Evolutionary conservation across 192 early-diverging fungal species (phyloP).

Genomic region (Haplosporangium gracile): DNA sequence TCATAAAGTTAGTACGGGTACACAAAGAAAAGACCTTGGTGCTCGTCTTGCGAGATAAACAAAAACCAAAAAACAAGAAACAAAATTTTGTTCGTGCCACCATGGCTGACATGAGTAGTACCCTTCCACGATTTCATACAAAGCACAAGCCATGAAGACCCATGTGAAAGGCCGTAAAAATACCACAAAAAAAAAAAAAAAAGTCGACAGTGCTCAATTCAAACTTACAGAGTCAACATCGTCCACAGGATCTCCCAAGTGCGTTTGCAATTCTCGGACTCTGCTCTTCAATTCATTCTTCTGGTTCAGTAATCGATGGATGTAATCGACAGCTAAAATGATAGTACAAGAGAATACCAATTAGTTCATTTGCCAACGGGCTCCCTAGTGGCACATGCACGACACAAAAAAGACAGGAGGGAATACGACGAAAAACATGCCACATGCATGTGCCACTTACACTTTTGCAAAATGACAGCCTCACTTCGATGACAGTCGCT

Average conservation of each 20-base stretch:
- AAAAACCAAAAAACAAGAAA: neutral
- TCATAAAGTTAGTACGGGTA: neutral
- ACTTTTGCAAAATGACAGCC: constrained; percentile 85
- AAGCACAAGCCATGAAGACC: constrained; percentile 8
- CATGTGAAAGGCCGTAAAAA: constrained; percentile 31
- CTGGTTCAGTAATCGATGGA: constrained; percentile 72
- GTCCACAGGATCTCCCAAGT: constrained; percentile 57
- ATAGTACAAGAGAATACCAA: neutral
- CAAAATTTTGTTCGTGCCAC: constrained; percentile 3
- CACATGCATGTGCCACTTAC: constrained; percentile 36
- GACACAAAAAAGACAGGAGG: neutral
- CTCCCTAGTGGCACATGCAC: neutral
- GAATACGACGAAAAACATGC: neutral
- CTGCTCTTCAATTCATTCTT: constrained; percentile 65
- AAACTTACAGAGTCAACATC: constrained; percentile 17
- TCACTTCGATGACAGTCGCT: constrained; percentile 85
- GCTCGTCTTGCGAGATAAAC: neutral
- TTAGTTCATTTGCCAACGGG: neutral
- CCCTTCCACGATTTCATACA: neutral
- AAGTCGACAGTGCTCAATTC: neutral
- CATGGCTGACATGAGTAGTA: neutral
- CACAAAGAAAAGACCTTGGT: neutral
- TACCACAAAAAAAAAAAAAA: constrained; percentile 13
- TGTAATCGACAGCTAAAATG: constrained; percentile 77
- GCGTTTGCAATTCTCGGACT: constrained; percentile 60